Percentiles rank a stretch among this genome's conserved stretches.
Conservation (phyloP, 2,329 filamentous ascomycete genomes). For the Gnomoniopsis sp. region DNA sequence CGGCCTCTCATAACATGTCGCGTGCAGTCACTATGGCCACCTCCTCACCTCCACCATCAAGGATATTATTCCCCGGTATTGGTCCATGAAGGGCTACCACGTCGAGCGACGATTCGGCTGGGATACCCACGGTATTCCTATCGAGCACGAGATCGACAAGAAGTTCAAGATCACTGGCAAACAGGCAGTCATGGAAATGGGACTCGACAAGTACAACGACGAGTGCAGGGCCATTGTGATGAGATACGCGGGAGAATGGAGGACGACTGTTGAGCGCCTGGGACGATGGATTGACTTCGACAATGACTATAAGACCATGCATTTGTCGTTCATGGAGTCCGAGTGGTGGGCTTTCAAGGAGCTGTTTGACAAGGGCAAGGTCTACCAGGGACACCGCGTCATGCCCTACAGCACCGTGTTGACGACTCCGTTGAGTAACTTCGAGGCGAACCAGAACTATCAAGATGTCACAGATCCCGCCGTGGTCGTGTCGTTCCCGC, state of each 20-base stretch:
- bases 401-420: slow-evolving; percentile 95
- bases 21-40: slow-evolving; percentile 68
- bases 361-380: slow-evolving; percentile 81
- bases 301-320: slow-evolving; percentile 98
- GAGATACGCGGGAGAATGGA: slow-evolving; percentile 85
- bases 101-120: slow-evolving; percentile 92
- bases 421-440: slow-evolving; percentile 86
- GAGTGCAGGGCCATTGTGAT: slow-evolving; percentile 93
- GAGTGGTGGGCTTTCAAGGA: slow-evolving; percentile 98
- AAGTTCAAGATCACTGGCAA: slow-evolving; percentile 78
- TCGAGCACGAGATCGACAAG: slow-evolving; percentile 98
- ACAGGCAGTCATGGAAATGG: slow-evolving; percentile 81
- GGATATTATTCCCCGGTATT: slow-evolving; percentile 93
- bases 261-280: slow-evolving; percentile 79
- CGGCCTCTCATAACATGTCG: too few relatives aligned
- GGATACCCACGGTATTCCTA: slow-evolving; percentile 91
- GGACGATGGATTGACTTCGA: slow-evolving; percentile 98
- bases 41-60: slow-evolving; percentile 92
- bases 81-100: slow-evolving; percentile 94
- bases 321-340: slow-evolving; percentile 91
- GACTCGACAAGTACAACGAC: slow-evolving; percentile 84
- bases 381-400: slow-evolving; percentile 87
- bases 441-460: slow-evolving; percentile 93
- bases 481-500: slow-evolving; percentile 82
- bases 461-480: slow-evolving; percentile 90